Percentiles rank a stretch among this genome's conserved stretches.
These are phyloP conservation scores for Saccharomyces paradoxus DNA, from an alignment of 805 yeast genomes.

Conservation along the genomic window DNA sequence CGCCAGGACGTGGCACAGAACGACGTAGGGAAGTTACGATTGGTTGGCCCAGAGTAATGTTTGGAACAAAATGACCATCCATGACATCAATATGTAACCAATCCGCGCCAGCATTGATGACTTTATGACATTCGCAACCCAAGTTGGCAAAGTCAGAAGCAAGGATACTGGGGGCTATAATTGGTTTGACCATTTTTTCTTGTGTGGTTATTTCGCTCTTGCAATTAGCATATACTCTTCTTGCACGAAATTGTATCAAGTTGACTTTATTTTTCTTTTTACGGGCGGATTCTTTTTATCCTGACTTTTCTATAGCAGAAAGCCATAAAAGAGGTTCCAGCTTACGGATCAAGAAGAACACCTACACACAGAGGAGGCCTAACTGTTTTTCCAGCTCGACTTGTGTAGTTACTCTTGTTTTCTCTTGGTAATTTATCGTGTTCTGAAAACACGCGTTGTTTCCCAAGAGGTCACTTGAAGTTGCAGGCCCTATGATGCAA, in stretches of 20 bases:
- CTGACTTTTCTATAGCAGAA: background rate
- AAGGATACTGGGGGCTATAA: slow-evolving; percentile 89
- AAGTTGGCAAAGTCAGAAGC: slow-evolving; percentile 87
- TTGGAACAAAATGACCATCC: slow-evolving; percentile 99
- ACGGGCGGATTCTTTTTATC: background rate
- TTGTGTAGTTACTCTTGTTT: background rate
- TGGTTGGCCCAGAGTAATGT: slow-evolving; percentile 90
- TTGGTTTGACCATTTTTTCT: slow-evolving; percentile 58
- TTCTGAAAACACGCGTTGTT: background rate
- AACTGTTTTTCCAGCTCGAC: background rate
- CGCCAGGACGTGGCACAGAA: slow-evolving; percentile 58
- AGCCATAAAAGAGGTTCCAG: background rate
- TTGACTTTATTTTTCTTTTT: background rate
- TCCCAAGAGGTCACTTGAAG: background rate
- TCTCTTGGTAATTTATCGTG: background rate
- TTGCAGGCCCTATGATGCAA: background rate
- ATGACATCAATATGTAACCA: slow-evolving; percentile 98
- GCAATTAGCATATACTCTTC: background rate
- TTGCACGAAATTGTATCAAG: background rate
- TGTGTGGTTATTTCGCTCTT: background rate
- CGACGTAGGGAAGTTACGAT: slow-evolving; percentile 70
- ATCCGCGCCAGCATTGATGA: slow-evolving; percentile 76
- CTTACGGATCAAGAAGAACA: background rate
- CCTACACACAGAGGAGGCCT: too few relatives aligned
- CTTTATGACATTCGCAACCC: slow-evolving; percentile 78